Percentiles rank a stretch among this genome's conserved stretches.
Conservation (phyloP, 2,329 filamentous ascomycete species). For the Pseudopyrenochaeta lycopersici region DNA sequence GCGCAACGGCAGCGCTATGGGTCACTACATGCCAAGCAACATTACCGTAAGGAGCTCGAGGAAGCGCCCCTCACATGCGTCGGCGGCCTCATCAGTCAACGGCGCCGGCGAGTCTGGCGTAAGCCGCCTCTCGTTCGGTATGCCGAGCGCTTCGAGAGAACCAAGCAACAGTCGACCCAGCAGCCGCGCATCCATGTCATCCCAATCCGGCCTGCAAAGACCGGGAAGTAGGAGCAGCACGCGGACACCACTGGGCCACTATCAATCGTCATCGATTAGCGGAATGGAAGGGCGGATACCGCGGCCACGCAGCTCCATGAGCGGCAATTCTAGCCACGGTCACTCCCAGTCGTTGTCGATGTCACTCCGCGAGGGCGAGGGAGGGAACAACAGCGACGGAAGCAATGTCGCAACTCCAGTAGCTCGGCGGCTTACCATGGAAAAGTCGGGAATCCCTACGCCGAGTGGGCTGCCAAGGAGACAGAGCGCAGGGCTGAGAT, state of each 20-base stretch:
- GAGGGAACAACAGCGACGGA: conserved; percentile 51
- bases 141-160: conserved; percentile 40
- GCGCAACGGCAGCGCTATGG: conserved; percentile 62
- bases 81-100: conserved; percentile 48
- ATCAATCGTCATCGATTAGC: conserved; percentile 58
- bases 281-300: conserved; percentile 51
- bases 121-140: conserved; percentile 62
- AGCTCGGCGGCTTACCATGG: conserved; percentile 53
- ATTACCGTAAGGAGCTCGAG: conserved; percentile 72
- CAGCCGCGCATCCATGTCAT: conserved; percentile 67
- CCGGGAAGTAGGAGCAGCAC: conserved; percentile 72
- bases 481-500: conserved; percentile 57
- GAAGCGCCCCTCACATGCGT: conserved; percentile 69
- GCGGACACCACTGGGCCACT: conserved; percentile 70
- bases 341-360: conserved; percentile 45
- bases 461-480: conserved; percentile 60
- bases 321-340: conserved; percentile 60
- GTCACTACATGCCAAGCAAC: conserved; percentile 60
- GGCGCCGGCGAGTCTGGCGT: conserved; percentile 40
- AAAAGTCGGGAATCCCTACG: conserved; percentile 60
- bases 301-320: conserved; percentile 76
- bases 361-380: conserved; percentile 59
- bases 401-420: conserved; percentile 55
- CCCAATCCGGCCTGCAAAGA: conserved; percentile 26
- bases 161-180: conserved; percentile 68